Evolutionary conservation across 2,329 filamentous ascomycete species (phyloP), one percentile per base, ranked within the genome.

Genomic region (Claviceps paspali): DNA sequence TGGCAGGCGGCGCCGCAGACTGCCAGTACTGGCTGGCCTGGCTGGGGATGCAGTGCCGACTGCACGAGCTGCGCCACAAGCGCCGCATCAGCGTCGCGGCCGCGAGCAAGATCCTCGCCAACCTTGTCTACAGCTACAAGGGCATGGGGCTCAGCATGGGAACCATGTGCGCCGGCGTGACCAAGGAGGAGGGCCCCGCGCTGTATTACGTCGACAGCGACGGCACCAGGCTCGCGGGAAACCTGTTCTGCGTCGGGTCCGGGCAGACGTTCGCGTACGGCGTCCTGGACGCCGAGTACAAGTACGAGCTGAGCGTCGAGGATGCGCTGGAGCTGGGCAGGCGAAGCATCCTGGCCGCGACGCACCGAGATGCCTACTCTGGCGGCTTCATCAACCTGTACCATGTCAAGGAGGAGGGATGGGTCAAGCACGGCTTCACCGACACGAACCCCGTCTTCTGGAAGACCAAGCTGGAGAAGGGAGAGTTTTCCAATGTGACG

Each of bases 1-100:
- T 98, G 88, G 91, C 91, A 45, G 91, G 91, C 62, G 91, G 91
- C 64, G 91, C 91, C 55, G 91, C 91, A 61, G 91, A 98, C 65
- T 98, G 91, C 64, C 91, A 96, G 76, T 96, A 95, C 74, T 98
- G 91, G 91, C 82, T 98, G 47, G 87, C 86, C 55, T 98, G 93
- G 70, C 75, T 98, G 47, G 91, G 88, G 54, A 94, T 96, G 81
- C 87, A 98, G 71, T 98, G 91, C 68, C 86, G 91, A 42, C 82
- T 98, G 47, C 88, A 98, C 69, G 91, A 98, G 70, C 87, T 98
- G 53, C 85, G 91, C 49, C 88, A 98, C 73, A 98, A 98, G 73
- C 85, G 86, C 61, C 85, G 91, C 58, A 98, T 98, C 68, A 91
- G 85, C 43, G 91, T 98, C 46, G 88, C 91, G 32, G 91, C 91